These are phyloP conservation scores for Aureococcus anophagefferens DNA, from an alignment of 108 stramenopile genomes.

Conservation along the genomic window DNA sequence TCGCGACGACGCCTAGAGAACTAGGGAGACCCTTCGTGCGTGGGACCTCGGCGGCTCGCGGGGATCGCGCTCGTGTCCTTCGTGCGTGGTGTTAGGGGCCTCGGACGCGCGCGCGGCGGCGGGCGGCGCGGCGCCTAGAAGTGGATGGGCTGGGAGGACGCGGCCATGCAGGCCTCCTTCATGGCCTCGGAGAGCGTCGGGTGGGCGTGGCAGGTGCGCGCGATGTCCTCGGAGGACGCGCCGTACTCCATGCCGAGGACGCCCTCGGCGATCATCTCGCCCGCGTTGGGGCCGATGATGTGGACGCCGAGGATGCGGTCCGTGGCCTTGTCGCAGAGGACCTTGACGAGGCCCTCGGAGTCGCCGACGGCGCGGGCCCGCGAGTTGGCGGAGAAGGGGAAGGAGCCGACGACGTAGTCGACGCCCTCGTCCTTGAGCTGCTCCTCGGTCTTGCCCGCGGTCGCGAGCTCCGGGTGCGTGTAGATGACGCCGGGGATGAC, in stretches of 20 bases:
- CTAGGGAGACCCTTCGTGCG: no score
- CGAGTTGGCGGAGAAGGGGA: constrained; percentile 92
- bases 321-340: constrained; percentile 87
- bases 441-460: constrained; percentile 98
- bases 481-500: constrained; percentile 98
- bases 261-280: constrained; percentile 99
- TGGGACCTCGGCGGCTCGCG: no score
- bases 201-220: constrained; percentile 99
- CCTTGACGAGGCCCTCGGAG: constrained; percentile 91
- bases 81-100: no score
- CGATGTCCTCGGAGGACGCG: constrained; percentile 95
- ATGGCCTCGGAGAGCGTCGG: constrained; percentile 96
- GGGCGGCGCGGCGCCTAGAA: no score
- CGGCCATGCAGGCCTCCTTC: constrained; percentile 98
- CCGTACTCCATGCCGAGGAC: constrained; percentile 99
- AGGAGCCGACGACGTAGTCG: constrained; percentile 82
- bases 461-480: constrained; percentile 97
- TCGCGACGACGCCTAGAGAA: no score
- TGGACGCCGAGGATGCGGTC: constrained; percentile 93
- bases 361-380: constrained; percentile 86
- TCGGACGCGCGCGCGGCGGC: no score
- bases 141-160: constrained; percentile 97
- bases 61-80: no score
- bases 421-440: constrained; percentile 89
- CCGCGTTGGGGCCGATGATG: constrained; percentile 98